Evolutionary conservation across 1,139 yeast species (phyloP), one percentile per base, ranked within the genome.

Genomic region (Kodamaea suecica): DNA sequence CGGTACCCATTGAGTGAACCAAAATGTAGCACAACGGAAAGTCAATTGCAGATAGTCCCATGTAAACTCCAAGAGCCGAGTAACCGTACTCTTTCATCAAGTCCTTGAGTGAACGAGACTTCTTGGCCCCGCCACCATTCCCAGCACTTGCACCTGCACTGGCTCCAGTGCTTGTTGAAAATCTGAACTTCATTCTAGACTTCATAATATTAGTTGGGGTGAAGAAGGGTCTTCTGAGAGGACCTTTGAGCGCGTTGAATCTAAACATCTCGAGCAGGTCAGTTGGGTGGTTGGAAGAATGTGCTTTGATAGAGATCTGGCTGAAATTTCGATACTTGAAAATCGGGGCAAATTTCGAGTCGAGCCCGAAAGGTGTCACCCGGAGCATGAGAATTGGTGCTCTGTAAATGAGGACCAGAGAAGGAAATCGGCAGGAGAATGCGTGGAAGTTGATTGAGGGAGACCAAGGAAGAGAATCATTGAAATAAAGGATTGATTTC

Each of bases 1-100:
- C 96, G 46, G 82, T 84, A 17, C 98, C 97, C 50, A 84, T 63
- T 0, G 90, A 77, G 55, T 88, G 97, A 10, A 92, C 97, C 31
- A 85, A 53, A 14, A 84, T 49, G 53, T 82, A 92, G 55, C 95
- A 86, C 4, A 88, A 47, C 1, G 97, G 97, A 45, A 86, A 69
- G 54, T 92, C 98, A 28, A 92, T 57, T 17, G 72, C 67, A 2
- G 86, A 72, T 13, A 92, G 57, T 0, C 75, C 82, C 25, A 87
- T 52, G 53, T 92, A 92, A 0, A 92, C 88, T 10, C 87, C 96
- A 14, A 92, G 63, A 0, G 96, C 97, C 5, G 95, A 78, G 65
- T 82, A 86, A 1, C 99, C 99, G 57, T 92, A 92, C 54, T 84
- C 84, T 52, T 84, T 81, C 57, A 86, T 74, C 44, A 92, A 66